These are phyloP conservation scores for Musa itinerans DNA, from an alignment of 176 grass and related monocot genomes.

Conservation along the genomic window DNA sequence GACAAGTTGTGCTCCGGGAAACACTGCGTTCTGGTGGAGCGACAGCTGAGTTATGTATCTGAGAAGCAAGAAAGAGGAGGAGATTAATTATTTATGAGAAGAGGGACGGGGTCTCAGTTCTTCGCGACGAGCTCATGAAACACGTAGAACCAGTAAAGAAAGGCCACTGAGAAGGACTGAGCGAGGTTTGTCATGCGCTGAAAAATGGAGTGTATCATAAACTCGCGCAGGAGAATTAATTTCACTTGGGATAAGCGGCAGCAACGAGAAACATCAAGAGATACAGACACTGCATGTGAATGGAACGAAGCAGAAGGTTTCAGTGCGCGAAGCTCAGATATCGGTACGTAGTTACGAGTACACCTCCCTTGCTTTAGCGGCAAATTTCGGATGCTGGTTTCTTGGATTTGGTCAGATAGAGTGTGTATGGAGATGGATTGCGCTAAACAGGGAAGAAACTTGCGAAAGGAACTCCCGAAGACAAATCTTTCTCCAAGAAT, in stretches of 20 bases:
- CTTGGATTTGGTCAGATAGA: neutral
- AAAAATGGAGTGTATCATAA: slow-evolving; percentile 87
- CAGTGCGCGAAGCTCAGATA: neutral
- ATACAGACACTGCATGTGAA: slow-evolving; percentile 35
- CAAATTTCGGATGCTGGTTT: neutral
- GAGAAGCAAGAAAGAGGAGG: neutral
- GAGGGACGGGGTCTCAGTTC: neutral
- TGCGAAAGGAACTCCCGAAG: neutral
- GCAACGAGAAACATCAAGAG: slow-evolving; percentile 51
- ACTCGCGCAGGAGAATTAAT: slow-evolving; percentile 64
- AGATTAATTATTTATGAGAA: neutral
- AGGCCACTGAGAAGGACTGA: slow-evolving; percentile 97
- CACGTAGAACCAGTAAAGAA: slow-evolving; percentile 99
- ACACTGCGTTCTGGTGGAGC: neutral
- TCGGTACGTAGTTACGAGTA: neutral
- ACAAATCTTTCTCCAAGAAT: neutral
- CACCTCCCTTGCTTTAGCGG: neutral
- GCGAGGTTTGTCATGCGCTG: slow-evolving; percentile 74
- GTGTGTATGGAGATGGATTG: neutral
- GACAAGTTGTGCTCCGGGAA: neutral
- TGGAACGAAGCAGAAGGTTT: no score
- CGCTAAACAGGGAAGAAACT: neutral
- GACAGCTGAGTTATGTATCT: neutral
- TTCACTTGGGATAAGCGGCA: slow-evolving; percentile 95
- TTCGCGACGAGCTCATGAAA: slow-evolving; percentile 58